Evolutionary conservation across 441 rosid genomes (phyloP), one percentile per base, ranked within the genome.

Genomic region (Brassica balearica): DNA sequence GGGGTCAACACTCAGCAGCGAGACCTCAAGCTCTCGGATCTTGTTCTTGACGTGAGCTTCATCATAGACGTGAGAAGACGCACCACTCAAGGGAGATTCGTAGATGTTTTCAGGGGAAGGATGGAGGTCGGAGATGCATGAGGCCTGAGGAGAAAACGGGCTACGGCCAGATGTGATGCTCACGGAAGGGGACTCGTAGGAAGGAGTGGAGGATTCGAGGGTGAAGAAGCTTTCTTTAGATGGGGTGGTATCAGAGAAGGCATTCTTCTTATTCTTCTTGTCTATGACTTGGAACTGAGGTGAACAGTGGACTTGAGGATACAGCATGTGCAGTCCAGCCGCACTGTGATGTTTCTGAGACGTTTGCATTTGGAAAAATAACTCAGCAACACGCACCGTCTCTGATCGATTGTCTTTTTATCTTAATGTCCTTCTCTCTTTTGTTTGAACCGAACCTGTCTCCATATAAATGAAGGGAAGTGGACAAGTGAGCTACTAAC

Each of bases 331-430:
- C 69, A 82, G 27, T 65, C 80, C 82, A 48, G 82, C 65, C 6
- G 82, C 72, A 70, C 70, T 70, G 68, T 74, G 84, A 36, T 78
- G 84, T 65, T 82, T 74, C 82, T 82, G 82, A 74, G 84, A 77
- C 41, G 82, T 82, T 74, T 74, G 82, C 84, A 82, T 82, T 56
- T 36, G 73, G 36, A 59, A 20, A 23, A 66, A 17, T 4, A 6
- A 14, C 41, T 4, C 43, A 72, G 10, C 0, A 55, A 72, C 8
- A 72, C 41, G 1, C 71, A 65, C 29, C 5, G 22, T 3, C 15
- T 5, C 41, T 48, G 56, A 46, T 29, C 11, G 8, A 72, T 72
- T 62, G 12, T 58, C 62, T 59, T 53, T 46, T 34, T 59, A 73
- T 6, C 66, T 19, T 51, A 68, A 68, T 20, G 11, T 34, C 27